Evolutionary conservation across 1,284 basidiomycete genomes (phyloP), one percentile per base, ranked within the genome.

Genomic region (Cryptococcus hybrid): DNA sequence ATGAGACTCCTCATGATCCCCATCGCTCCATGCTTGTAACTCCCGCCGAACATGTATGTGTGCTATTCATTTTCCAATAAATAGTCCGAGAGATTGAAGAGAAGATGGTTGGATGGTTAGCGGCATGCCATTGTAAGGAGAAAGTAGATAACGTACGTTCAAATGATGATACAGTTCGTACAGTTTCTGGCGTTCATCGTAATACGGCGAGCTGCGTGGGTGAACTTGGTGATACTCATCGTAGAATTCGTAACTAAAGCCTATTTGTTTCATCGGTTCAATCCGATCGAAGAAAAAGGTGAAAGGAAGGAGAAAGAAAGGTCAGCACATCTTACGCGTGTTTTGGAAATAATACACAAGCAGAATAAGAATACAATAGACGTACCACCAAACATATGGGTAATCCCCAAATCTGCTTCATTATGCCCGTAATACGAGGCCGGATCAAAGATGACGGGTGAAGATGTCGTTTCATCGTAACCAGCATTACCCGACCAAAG

Each of bases 111-210:
- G 5, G 45, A 11, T 15, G 6, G 46, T 12, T 15, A 47, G 34
- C 7, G 7, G 18, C 6, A 47, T 12, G 8, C 18, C 5, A 34
- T 1, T 24, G 47, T 15, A 13, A 3, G 30, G 12, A 47, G 18
- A 30, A 15, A 0, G 40, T 9, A 5, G 34, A 5, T 2, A 11
- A 63, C 70, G 57, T 55, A 76, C 76, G 49, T 93, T 94, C 60
- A 93, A 79, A 71, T 92, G 90, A 75, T 94, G 91, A 65, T 90
- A 94, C 44, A 92, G 78, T 75, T 92, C 86, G 68, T 93, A 93
- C 35, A 92, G 77, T 57, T 87, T 84, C 40, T 81, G 82, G 30
- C 91, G 83, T 51, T 88, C 77, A 30, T 83, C 82, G 67, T 91
- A 90, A 67, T 92, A 80, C 2, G 90, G 90, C 52, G 88, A 81